A percentile compares a stretch with the other conserved stretches of the same genome.
Evolutionary conservation across 106 monocot species (phyloP).

Genomic region (Cymbidium sinense): DNA sequence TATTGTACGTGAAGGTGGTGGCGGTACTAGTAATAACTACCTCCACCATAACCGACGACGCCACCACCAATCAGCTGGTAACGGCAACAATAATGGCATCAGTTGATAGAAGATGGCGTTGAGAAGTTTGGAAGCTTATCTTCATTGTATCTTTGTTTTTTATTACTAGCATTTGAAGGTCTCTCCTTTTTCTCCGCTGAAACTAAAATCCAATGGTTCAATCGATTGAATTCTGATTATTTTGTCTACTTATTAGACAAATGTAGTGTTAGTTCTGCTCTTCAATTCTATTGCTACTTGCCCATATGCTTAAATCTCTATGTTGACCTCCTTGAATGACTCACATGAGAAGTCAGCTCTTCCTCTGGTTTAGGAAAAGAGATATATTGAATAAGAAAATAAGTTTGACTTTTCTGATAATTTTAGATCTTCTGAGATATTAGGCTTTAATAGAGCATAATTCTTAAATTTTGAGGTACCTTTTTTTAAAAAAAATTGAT

Average conservation of each 20-base stretch:
- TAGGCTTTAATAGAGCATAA: not conserved
- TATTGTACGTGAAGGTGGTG: not conserved
- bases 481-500: too few species aligned
- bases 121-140: not conserved
- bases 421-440: not conserved
- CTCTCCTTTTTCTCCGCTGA: not conserved
- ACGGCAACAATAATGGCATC: not conserved
- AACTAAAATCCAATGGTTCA: too few species aligned
- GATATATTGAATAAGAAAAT: not conserved
- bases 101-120: not conserved
- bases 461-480: too few species aligned
- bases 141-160: not conserved
- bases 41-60: not conserved
- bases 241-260: not conserved
- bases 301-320: not conserved
- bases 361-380: not conserved
- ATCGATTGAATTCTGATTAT: not conserved
- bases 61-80: not conserved
- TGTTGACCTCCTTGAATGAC: too few species aligned
- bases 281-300: not conserved
- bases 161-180: slow-evolving; percentile 1
- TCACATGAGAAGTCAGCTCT: not conserved
- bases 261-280: not conserved
- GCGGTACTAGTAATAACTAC: not conserved
- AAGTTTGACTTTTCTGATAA: not conserved